Evolutionary conservation across 108 stramenopile genomes (phyloP).

Genomic region (Pinguiococcus pyrenoidosus): DNA sequence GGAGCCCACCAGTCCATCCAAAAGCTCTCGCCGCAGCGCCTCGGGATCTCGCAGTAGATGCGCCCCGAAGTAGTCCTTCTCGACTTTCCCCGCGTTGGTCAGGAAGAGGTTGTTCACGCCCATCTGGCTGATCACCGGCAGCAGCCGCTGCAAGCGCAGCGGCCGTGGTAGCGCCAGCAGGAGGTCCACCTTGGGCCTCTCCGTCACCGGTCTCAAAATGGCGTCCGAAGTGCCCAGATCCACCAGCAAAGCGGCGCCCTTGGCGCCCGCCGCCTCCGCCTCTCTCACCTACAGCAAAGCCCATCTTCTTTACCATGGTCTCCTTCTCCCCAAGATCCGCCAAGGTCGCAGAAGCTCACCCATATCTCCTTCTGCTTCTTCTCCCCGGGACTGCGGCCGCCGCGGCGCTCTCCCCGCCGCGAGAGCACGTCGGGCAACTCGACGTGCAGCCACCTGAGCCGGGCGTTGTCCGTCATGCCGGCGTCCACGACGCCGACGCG

Average conservation of each 20-base stretch:
- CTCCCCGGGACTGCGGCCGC: no score
- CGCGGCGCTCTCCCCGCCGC: no score
- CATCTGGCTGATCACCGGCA: conserved; percentile 71
- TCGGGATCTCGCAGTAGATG: conserved; percentile 64
- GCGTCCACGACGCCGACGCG: no score
- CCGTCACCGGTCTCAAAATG: background rate
- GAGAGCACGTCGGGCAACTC: no score
- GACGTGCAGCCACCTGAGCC: no score
- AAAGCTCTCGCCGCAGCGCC: conserved; percentile 37
- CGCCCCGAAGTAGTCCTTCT: conserved; percentile 79
- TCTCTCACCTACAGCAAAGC: no score
- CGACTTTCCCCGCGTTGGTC: conserved; percentile 54
- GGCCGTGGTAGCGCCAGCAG: conserved; percentile 77
- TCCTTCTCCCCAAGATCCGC: no score
- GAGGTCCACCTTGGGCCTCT: conserved; percentile 24
- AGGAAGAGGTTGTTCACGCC: conserved; percentile 65
- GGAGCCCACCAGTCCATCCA: conserved; percentile 17
- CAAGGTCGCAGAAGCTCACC: no score
- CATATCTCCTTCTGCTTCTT: no score
- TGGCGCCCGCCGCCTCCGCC: background rate
- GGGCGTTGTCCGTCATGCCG: no score
- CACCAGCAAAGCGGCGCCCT: no score
- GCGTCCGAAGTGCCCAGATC: background rate
- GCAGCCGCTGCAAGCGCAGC: conserved; percentile 59
- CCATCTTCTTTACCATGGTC: no score